Evolutionary conservation across 1,284 basidiomycete species (phyloP), one percentile per base, ranked within the genome.

Genomic region (Cryptococcus amylolentus): DNA sequence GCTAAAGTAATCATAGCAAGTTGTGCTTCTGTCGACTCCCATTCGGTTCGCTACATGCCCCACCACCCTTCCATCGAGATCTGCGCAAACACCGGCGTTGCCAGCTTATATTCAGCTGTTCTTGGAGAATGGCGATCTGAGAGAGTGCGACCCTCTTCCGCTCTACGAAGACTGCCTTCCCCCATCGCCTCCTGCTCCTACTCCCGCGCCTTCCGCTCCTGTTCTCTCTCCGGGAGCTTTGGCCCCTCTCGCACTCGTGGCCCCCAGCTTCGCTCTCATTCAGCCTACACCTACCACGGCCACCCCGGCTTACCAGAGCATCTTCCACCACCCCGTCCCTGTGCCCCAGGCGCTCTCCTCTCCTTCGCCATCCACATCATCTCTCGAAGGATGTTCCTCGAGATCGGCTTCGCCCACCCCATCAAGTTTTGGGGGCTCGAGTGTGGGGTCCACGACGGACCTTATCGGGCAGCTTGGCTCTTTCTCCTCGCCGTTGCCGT

Each of bases 41-140:
- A 66, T 77, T 28, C 61, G 69, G 45, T 71, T 74, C 55, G 73
- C 67, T 0, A 73, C 75, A 1, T 55, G 56, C 7, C 66, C 62
- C 4, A 26, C 51, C 10, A 67, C 70, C 1, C 40, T 56, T 26
- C 67, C 62, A 12, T 18, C 37, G 3, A 38, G 47, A 13, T 43
- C 51, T 3, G 28, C 47, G 16, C 37, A 35, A 7, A 10, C 31
- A 6, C 31, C 31, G 31, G 10, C 31, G 7, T 67, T 76, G 0
- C 75, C 76, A 3, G 64, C 75, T 4, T 77, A 76, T 56, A 62
- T 68, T 38, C 69, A 72, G 54, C 60, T 77, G 14, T 77, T 69
- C 62, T 67, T 72, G 51, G 75, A 76, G 64, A 76, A 76, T 49
- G 75, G 76, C 14, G 68, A 70, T 37, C 37, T 58, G 23, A 60